Base-by-base conservation (phyloP, 148 eudicot species). In the Polygonum aviculare region DNA sequence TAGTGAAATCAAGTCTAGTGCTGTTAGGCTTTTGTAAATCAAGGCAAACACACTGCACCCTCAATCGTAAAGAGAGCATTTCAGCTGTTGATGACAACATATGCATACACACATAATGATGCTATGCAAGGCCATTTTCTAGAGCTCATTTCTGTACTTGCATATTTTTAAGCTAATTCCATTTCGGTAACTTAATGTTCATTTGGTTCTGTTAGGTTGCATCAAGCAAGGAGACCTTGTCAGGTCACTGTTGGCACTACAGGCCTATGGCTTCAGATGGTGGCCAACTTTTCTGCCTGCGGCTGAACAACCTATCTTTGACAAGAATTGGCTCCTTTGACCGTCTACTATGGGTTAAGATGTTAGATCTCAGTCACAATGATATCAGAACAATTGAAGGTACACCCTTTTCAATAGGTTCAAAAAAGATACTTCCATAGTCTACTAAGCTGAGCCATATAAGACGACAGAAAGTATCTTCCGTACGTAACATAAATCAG, bases 291-390 rank as follows among this genome's bases (percentile, higher is more conserved):
- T 52, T 69, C 72, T 89, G 85, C 62, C 16, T 90, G 63, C 88
- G 91, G 40, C 83, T 93, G 4, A 86, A 83, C 85, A 88, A 83
- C 78, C 80, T 85, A 39, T 87, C 93, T 3, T 76, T 93, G 52
- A 80, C 97, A 72, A 87, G 85, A 80, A 71, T 93, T 60, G 93
- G 91, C 52, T 82, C 86, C 69, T 26, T 83, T 54, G 84, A 87
- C 74, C 76, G 78, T 71, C 77, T 93, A 3, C 81, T 86, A 77
- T 93, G 95, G 97, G 91, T 93, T 75, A 95, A 87, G 79, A 87
- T 86, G 88, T 85, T 93, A 50, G 97, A 93, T 80, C 93, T 93
- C 77, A 93, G 97, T 76, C 85, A 89, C 84, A 93, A 93, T 70
- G 82, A 88, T 77, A 90, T 92, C 78, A 71, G 74, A 54, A 86